Evolutionary conservation across 345 rosid species (phyloP).

Genomic region (Brassica nigra): DNA sequence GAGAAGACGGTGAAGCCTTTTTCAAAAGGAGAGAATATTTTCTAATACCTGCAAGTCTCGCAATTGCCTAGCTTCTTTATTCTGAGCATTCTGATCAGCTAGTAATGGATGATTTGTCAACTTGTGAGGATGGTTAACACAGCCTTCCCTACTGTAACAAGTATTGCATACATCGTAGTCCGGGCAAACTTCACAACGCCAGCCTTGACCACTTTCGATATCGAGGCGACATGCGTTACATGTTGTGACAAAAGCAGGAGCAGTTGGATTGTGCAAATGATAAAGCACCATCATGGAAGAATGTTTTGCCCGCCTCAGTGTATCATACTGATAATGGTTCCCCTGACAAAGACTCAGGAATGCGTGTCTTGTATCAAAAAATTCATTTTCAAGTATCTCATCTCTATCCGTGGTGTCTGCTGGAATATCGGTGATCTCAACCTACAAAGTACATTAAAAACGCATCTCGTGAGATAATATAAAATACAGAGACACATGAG

Average conservation of each 20-base stretch:
- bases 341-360: conserved; percentile 99
- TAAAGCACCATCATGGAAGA: conserved; percentile 99
- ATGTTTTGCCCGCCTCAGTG: conserved; percentile 96
- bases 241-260: conserved; percentile 96
- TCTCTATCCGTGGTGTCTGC: conserved; percentile 88
- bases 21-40: neutral
- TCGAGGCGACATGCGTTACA: conserved; percentile 86
- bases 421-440: conserved; percentile 66
- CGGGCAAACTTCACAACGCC: conserved; percentile 98
- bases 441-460: conserved; percentile 47
- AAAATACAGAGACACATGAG: conserved; percentile 18
- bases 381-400: conserved; percentile 96
- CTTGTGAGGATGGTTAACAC: conserved; percentile 90
- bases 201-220: conserved; percentile 97
- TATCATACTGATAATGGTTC: conserved; percentile 98
- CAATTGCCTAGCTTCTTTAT: conserved; percentile 90
- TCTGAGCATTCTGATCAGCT: conserved; percentile 95
- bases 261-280: conserved; percentile 98
- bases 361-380: conserved; percentile 96
- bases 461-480: conserved; percentile 27
- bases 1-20: conserved; percentile 1
- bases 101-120: conserved; percentile 86
- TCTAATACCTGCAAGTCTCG: conserved; percentile 76
- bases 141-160: conserved; percentile 82
- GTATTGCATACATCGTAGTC: conserved; percentile 92